These are phyloP conservation scores for Hericium coralloides DNA, from an alignment of 768 basidiomycete species.

Conservation along the genomic window DNA sequence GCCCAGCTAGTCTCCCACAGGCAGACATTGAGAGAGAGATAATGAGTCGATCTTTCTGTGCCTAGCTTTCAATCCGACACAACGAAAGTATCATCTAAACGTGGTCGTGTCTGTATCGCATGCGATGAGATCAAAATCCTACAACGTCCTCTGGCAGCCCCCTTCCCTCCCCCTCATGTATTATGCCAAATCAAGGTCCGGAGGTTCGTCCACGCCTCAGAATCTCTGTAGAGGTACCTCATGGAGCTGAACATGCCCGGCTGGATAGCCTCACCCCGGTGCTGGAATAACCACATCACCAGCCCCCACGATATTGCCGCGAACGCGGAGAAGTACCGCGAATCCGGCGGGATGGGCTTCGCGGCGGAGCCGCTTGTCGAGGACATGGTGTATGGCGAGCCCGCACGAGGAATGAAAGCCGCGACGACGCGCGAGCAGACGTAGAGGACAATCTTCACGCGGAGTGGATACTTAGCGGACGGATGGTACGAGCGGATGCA, in stretches of 20 bases:
- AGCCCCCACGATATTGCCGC: slow-evolving; percentile 89
- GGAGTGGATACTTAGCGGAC: not conserved
- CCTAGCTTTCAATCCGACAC: too few species aligned
- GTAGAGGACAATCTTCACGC: slow-evolving; percentile 86
- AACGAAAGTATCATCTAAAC: not conserved
- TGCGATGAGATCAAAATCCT: not conserved
- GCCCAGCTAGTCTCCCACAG: too few species aligned
- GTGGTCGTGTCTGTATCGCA: not conserved
- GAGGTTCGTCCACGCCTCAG: slow-evolving; percentile 75
- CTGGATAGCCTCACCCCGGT: slow-evolving; percentile 85
- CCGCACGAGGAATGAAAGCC: slow-evolving; percentile 80
- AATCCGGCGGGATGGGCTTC: slow-evolving; percentile 76
- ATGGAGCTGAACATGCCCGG: slow-evolving; percentile 96
- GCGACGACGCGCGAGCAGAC: slow-evolving; percentile 89
- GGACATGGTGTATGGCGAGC: slow-evolving; percentile 40
- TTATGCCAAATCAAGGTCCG: slow-evolving; percentile 91
- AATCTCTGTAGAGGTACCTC: slow-evolving; percentile 92
- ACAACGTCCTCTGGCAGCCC: not conserved
- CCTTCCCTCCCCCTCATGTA: slow-evolving; percentile 34
- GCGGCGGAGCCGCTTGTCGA: slow-evolving; percentile 33
- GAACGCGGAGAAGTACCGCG: slow-evolving; percentile 77
- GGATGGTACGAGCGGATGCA: not conserved
- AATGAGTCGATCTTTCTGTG: too few species aligned
- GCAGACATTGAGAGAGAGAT: too few species aligned
- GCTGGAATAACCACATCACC: slow-evolving; percentile 93